Percentiles rank a stretch among this genome's conserved stretches.
These are phyloP conservation scores for Trematosphaeria pertusa DNA, from an alignment of 2,329 filamentous ascomycete species.

Conservation along the genomic window DNA sequence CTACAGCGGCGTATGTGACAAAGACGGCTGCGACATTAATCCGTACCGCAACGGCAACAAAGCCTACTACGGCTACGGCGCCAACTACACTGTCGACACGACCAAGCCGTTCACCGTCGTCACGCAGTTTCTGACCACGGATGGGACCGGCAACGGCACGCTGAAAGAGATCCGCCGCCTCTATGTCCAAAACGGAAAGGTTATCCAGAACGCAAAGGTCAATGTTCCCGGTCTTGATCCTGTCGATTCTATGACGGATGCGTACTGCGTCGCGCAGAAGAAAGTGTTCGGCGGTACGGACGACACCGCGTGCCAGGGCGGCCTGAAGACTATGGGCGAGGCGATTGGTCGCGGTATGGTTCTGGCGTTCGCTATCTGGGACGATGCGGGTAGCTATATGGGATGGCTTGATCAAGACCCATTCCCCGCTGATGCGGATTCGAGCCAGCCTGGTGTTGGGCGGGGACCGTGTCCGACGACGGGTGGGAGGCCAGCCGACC, in stretches of 20 bases:
- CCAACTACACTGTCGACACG: slow-evolving; percentile 51
- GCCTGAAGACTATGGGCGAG: slow-evolving; percentile 59
- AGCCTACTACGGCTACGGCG: slow-evolving; percentile 64
- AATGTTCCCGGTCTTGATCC: slow-evolving; percentile 49
- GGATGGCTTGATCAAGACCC: slow-evolving; percentile 67
- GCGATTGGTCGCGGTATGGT: slow-evolving; percentile 65
- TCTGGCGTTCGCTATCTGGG: slow-evolving; percentile 66
- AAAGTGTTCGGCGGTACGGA: slow-evolving; percentile 59
- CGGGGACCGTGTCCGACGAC: slow-evolving; percentile 36
- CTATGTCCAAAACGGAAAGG: slow-evolving; percentile 54
- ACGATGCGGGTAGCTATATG: slow-evolving; percentile 70
- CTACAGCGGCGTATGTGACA: slow-evolving; percentile 67
- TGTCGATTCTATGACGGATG: slow-evolving; percentile 60
- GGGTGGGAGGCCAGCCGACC: slow-evolving; percentile 38
- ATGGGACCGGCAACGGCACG: slow-evolving; percentile 29
- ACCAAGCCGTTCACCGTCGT: slow-evolving; percentile 49
- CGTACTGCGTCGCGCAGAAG: slow-evolving; percentile 63
- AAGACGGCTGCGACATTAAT: slow-evolving; percentile 61
- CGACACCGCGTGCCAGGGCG: slow-evolving; percentile 60
- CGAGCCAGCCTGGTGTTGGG: slow-evolving; percentile 35
- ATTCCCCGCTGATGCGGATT: slow-evolving; percentile 58
- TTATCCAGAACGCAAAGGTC: slow-evolving; percentile 46
- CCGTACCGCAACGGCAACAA: slow-evolving; percentile 66
- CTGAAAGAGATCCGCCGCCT: slow-evolving; percentile 51
- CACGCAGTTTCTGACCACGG: slow-evolving; percentile 54